phyloP scores from a whole-genome alignment of 345 rosid species.

The Lagerstroemia speciosa region DNA sequence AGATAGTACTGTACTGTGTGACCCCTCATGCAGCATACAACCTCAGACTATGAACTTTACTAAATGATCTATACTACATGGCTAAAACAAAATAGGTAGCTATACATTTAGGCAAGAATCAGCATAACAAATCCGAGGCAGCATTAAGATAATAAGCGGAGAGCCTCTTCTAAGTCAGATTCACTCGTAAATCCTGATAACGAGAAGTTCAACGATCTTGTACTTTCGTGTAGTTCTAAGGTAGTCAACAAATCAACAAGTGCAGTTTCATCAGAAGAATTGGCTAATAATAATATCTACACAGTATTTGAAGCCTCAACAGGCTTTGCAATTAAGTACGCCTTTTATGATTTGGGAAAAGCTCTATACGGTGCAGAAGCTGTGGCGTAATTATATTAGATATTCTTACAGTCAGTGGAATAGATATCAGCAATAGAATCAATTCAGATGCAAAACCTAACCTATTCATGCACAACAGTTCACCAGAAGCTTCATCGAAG shows the following conservation, averaged over 20 bases:
- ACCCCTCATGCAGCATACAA: neutral
- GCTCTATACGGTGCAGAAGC: neutral
- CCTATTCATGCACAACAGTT: constrained; percentile 74
- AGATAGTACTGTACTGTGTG: no score
- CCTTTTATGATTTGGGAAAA: neutral
- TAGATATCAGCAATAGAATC: neutral
- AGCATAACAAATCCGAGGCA: neutral
- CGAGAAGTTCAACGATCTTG: neutral
- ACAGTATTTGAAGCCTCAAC: neutral
- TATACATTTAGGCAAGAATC: neutral
- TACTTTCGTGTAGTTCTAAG: no score
- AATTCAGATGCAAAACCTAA: constrained; percentile 14
- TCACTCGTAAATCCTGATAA: neutral
- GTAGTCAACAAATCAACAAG: constrained; percentile 7
- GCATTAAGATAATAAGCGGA: no score
- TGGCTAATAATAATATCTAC: neutral
- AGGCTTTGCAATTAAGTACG: neutral
- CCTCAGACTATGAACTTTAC: neutral
- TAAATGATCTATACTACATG: neutral
- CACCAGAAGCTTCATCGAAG: constrained; percentile 62
- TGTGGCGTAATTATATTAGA: neutral
- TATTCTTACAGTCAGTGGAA: neutral
- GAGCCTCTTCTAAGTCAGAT: neutral
- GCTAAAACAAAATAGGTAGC: no score
- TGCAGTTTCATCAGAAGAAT: constrained; percentile 8